Base-by-base conservation (phyloP, 371 early-diverging fungal species). In the Mucor velutinosus region DNA sequence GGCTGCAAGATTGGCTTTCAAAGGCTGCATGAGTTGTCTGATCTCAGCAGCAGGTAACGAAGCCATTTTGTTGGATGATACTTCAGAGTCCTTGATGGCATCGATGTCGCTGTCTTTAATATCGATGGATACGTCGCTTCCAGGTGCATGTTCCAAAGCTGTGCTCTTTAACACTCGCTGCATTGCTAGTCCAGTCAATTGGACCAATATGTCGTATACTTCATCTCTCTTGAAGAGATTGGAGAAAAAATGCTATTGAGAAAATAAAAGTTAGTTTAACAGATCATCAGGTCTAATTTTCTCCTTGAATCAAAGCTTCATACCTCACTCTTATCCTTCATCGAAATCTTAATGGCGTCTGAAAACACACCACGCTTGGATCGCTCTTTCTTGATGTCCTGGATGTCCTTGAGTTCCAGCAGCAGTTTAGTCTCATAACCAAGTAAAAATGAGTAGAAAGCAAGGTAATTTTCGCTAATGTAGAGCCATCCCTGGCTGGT, bases 401-500 rank as follows among this genome's bases (percentile, higher is more conserved):
- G 92, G 58, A 99, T 87, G 64, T 95, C 93, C 72, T 95, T 95
- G 41, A 99, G 82, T 76, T 95, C 94, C 21, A 98, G 75, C 55
- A 94, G 84, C 19, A 97, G 74, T 76, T 94, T 95, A 15, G 96
- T 97, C 74, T 99, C 99, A 23, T 87, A 86, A 0, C 97, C 97
- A 37, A 99, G 85, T 57, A 98, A 85, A 73, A 93, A 97, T 17
- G 97, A 94, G 78, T 99, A 97, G 73, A 97, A 99, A 71, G 93
- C 94, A 19, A 97, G 74, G 63, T 95, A 93, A 68, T 95, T 93
- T 76, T 95, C 91, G 62, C 93, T 93, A 37, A 99, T 87, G 72
- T 99, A 99, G 79, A 97, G 83, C 99, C 99, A 99, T 0, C 99
- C 99, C 78, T 99, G 99, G 76, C 94, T 94, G 58, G 90, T 85